Evolutionary conservation across 441 rosid species (phyloP).

Genomic region (Raphanus hybrid): DNA sequence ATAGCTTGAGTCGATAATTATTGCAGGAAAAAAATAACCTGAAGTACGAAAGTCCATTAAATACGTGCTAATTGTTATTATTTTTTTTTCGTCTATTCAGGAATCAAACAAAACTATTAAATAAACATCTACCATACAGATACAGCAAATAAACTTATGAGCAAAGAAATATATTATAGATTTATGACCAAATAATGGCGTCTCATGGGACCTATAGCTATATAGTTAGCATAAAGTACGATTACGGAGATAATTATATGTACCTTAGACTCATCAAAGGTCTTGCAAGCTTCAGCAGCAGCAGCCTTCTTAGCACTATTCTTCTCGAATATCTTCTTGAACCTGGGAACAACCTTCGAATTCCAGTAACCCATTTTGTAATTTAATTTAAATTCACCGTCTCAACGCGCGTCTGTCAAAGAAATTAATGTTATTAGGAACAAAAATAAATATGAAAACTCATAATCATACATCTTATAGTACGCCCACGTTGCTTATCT

Average conservation of each 20-base stretch:
- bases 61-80: conserved; percentile 17
- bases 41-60: conserved; percentile 25
- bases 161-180: conserved; percentile 1
- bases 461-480: not conserved
- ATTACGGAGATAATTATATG: not conserved
- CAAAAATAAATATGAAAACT: not conserved
- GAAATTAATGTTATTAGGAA: not conserved
- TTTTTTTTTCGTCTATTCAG: not conserved
- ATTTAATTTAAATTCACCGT: conserved; percentile 19
- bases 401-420: conserved; percentile 13
- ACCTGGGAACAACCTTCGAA: conserved; percentile 76
- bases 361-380: conserved; percentile 78
- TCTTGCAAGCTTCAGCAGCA: conserved; percentile 78
- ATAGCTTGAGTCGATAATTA: conserved; percentile 10
- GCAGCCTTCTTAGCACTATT: conserved; percentile 71
- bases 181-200: conserved; percentile 27
- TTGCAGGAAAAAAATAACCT: conserved; percentile 21
- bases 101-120: conserved; percentile 33
- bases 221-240: not conserved
- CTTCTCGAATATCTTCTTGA: conserved; percentile 82
- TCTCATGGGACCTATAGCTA: not conserved
- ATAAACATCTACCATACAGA: not conserved
- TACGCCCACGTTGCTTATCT: conserved; percentile 23
- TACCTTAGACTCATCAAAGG: conserved; percentile 83
- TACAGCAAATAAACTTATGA: conserved; percentile 9